Base-by-base conservation (phyloP, 768 basidiomycete genomes). In the Clitopilus passeckerianus region DNA sequence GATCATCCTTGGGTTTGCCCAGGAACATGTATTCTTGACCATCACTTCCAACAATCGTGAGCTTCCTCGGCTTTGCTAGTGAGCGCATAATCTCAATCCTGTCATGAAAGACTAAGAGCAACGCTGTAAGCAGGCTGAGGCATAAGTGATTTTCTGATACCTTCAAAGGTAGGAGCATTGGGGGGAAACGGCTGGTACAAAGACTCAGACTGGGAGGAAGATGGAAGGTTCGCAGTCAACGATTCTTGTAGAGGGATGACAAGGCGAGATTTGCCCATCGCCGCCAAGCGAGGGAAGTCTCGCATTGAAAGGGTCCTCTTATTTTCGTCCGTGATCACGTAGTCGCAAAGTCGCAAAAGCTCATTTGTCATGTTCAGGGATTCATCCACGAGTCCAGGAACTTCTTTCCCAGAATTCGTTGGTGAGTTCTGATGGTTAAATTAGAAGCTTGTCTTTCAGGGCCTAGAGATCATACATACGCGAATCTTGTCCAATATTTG, bases 1-100 rank as follows among this genome's bases (percentile, higher is more conserved):
- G 79, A 73, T 99, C 97, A 69, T 99, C 97, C 71, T 94, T 93
- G 7, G 96, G 96, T 71, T 99, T 99, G 56, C 92, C 93, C 6
- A 99, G 79, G 77, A 98, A 98, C 74, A 86, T 87, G 75, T 98
- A 98, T 10, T 75, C 76, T 59, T 87, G 84, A 1, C 94, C 94
- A 67, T 98, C 85, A 63, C 85, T 88, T 0, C 93, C 95, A 27
- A 74, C 75, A 53, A 98, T 89, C 0, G 86, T 87, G 60, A 99
- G 84, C 73, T 96, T 97, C 65, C 93, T 87, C 5, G 97, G 97
- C 67, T 86, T 90, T 27, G 93, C 91, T 23, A 98, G 74, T 5
- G 97, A 97, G 18, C 77, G 81, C 95, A 99, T 98, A 67, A 99
- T 74, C 33, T 90, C 88, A 61, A 98, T 83, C 22, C 92, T 90